Conservation (phyloP, 148 eudicot species). For the Chenopodium suecicum region DNA sequence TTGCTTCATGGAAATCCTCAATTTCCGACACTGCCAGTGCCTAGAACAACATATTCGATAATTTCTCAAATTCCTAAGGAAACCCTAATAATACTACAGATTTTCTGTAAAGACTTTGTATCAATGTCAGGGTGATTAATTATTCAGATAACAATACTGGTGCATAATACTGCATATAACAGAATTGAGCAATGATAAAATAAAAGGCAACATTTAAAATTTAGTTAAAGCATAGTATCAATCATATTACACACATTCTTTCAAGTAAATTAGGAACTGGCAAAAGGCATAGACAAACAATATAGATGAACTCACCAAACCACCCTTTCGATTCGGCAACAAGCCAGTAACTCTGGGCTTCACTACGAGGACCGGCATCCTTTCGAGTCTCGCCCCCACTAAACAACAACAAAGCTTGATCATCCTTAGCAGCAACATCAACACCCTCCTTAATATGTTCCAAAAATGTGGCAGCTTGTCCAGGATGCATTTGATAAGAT, state of each 20-base stretch:
- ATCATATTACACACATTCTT: not conserved
- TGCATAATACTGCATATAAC: not conserved
- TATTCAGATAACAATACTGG: not conserved
- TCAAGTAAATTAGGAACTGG: not conserved
- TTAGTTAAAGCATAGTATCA: not conserved
- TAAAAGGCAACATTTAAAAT: no score
- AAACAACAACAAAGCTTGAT: conserved; percentile 72
- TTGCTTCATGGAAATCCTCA: no score
- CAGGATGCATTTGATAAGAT: conserved; percentile 87
- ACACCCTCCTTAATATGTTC: conserved; percentile 78
- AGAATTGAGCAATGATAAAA: not conserved
- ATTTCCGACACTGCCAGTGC: not conserved
- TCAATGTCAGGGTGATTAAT: not conserved
- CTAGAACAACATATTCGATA: not conserved
- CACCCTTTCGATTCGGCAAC: conserved; percentile 91
- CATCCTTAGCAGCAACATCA: conserved; percentile 62
- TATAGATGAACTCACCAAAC: conserved; percentile 68
- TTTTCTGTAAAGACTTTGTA: not conserved
- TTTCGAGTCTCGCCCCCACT: conserved; percentile 98
- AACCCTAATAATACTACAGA: not conserved
- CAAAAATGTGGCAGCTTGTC: conserved; percentile 91
- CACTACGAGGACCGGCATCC: conserved; percentile 96
- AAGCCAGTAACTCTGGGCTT: conserved; percentile 97
- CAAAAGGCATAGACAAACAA: conserved; percentile 1
- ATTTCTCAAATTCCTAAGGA: not conserved